phyloP scores from a whole-genome alignment of 2,329 filamentous ascomycete genomes.

The Sclerotinia spermophila region DNA sequence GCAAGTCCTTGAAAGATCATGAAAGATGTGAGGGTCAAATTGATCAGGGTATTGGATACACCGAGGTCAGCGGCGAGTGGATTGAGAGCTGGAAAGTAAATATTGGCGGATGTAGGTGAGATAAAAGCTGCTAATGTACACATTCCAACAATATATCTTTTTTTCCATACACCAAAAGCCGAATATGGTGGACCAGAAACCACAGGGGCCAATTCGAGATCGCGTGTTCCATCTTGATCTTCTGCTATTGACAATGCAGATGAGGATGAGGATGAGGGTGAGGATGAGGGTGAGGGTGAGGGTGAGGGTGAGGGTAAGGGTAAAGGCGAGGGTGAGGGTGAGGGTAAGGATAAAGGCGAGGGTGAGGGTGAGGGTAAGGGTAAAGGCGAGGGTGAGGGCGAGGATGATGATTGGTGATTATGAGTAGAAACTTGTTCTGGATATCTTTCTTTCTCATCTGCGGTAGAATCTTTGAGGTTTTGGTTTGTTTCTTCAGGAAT shows the following conservation, averaged over 20 bases:
- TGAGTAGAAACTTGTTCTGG: neutral
- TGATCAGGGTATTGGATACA: conserved; percentile 35
- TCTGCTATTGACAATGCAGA: conserved; percentile 21
- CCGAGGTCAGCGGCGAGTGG: conserved; percentile 35
- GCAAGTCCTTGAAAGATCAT: conserved; percentile 56
- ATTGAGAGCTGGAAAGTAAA: conserved; percentile 37
- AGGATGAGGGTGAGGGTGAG: neutral
- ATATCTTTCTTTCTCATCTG: conserved; percentile 19
- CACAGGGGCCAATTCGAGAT: conserved; percentile 34
- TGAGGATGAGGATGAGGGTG: neutral
- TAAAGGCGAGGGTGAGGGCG: too few species aligned
- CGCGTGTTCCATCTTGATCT: conserved; percentile 26
- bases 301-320: neutral
- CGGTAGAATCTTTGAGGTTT: conserved; percentile 20
- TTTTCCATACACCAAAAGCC: conserved; percentile 38
- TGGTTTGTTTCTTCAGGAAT: conserved; percentile 20
- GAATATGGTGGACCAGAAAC: conserved; percentile 35
- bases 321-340: conserved; percentile 3
- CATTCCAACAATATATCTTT: conserved; percentile 52
- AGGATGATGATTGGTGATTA: too few species aligned
- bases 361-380: neutral
- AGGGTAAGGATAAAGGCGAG: too few species aligned
- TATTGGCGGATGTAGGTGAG: conserved; percentile 36
- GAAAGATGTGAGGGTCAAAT: conserved; percentile 36
- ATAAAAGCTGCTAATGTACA: conserved; percentile 44